Base-by-base conservation (phyloP, 345 rosid genomes). In the Arabis hirsuta region DNA sequence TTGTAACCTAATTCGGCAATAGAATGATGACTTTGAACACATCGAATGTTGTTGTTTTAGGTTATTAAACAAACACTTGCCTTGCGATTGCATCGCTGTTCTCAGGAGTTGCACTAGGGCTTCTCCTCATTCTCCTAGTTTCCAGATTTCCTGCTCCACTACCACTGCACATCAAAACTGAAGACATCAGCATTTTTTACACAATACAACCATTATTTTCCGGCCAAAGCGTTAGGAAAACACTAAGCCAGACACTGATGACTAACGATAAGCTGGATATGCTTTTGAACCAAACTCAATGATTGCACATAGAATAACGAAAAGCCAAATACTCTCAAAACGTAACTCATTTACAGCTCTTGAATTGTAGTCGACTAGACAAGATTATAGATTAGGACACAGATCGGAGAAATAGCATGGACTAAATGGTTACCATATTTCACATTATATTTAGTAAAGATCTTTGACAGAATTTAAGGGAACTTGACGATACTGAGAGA, bases 71-170 rank as follows among this genome's bases (percentile, higher is more conserved):
- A 81, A 81, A 89, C 12, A 38, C 71, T 41, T 39, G 10, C 94
- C 96, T 91, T 65, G 82, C 84, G 31, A 86, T 86, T 79, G 89
- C 89, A 82, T 87, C 91, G 34, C 90, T 88, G 68, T 86, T 85
- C 79, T 85, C 88, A 1, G 89, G 87, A 61, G 92, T 83, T 73
- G 83, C 82, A 79, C 95, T 88, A 57, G 74, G 80, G 84, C 94
- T 85, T 80, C 94, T 81, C 76, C 92, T 83, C 74, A 0, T 66
- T 66, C 90, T 83, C 62, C 83, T 86, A 76, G 88, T 75, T 67
- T 86, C 95, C 44, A 80, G 72, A 54, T 82, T 80, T 31, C 88
- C 79, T 60, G 89, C 72, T 54, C 90, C 94, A 69, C 83, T 81
- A 84, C 58, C 79, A 72, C 83, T 77, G 65, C 34, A 62, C 58